A percentile compares a stretch with the other conserved stretches of the same genome.
Conservation (phyloP, 257 asterid genomes). For the Prunella vulgaris region DNA sequence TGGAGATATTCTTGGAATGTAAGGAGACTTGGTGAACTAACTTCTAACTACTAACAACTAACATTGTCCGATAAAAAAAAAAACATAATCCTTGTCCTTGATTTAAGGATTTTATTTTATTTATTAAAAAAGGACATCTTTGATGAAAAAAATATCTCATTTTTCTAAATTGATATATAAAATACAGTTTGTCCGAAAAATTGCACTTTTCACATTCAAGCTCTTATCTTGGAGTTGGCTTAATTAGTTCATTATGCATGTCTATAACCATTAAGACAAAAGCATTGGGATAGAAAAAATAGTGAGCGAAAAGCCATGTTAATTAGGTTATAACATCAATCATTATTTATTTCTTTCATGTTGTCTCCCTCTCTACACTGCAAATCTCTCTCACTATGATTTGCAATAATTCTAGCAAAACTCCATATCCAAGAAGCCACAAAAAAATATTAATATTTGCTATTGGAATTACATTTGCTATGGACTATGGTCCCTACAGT, state of each 20-base stretch:
- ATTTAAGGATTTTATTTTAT: too few species aligned
- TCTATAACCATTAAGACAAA: conserved; percentile 35
- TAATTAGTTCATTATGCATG: background rate
- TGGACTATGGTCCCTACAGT: conserved; percentile 21
- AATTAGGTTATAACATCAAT: conserved; percentile 19
- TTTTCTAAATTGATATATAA: too few species aligned
- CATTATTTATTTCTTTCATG: conserved; percentile 3
- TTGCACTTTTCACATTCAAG: too few species aligned
- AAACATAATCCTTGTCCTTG: too few species aligned
- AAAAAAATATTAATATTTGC: conserved; percentile 4
- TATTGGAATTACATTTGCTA: conserved; percentile 29
- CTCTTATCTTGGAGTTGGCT: background rate
- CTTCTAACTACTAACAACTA: too few species aligned
- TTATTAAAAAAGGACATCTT: too few species aligned
- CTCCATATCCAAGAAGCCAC: conserved; percentile 55
- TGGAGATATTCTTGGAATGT: too few species aligned
- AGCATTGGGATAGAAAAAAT: conserved; percentile 31
- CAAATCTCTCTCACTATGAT: conserved; percentile 5
- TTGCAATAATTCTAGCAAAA: conserved; percentile 30
- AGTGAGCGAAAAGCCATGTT: conserved; percentile 24
- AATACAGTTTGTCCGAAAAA: too few species aligned
- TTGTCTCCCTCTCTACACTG: conserved; percentile 20
- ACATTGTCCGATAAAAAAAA: too few species aligned
- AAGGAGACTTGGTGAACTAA: too few species aligned
- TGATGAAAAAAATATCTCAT: too few species aligned